Evolutionary conservation across 805 yeast species (phyloP).

Genomic region (Millerago galiae): DNA sequence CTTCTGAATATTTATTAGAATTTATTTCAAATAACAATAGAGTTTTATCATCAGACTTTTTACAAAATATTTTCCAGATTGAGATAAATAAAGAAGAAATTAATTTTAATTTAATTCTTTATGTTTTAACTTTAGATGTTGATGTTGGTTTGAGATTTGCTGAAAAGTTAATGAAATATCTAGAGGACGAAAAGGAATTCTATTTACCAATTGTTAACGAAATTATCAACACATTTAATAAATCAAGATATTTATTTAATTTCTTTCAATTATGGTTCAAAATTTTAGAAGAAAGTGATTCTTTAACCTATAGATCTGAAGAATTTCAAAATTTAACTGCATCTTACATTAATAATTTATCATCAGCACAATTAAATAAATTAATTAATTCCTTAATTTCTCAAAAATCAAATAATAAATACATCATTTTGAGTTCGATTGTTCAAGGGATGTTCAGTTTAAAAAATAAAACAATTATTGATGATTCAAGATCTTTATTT

Average conservation of each 20-base stretch:
- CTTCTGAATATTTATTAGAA: constrained; percentile 38
- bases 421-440: constrained; percentile 26
- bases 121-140: constrained; percentile 47
- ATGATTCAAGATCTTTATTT: constrained; percentile 20
- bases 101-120: constrained; percentile 41
- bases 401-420: constrained; percentile 9
- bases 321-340: constrained; percentile 34
- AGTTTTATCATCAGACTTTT: constrained; percentile 46
- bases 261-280: constrained; percentile 43
- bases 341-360: constrained; percentile 34
- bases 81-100: constrained; percentile 40
- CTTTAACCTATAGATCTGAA: constrained; percentile 13
- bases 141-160: constrained; percentile 48
- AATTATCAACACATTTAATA: constrained; percentile 41
- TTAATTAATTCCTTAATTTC: constrained; percentile 21
- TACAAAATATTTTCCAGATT: constrained; percentile 37
- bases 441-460: constrained; percentile 35
- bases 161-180: constrained; percentile 25
- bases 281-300: constrained; percentile 5
- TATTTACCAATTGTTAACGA: constrained; percentile 22
- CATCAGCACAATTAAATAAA: constrained; percentile 37
- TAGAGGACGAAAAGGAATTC: constrained; percentile 4
- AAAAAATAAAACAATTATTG: constrained; percentile 25
- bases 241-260: constrained; percentile 49
- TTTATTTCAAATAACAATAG: constrained; percentile 46